These are phyloP conservation scores for Nidularia pulvinata DNA, from an alignment of 768 basidiomycete genomes.

Conservation along the genomic window DNA sequence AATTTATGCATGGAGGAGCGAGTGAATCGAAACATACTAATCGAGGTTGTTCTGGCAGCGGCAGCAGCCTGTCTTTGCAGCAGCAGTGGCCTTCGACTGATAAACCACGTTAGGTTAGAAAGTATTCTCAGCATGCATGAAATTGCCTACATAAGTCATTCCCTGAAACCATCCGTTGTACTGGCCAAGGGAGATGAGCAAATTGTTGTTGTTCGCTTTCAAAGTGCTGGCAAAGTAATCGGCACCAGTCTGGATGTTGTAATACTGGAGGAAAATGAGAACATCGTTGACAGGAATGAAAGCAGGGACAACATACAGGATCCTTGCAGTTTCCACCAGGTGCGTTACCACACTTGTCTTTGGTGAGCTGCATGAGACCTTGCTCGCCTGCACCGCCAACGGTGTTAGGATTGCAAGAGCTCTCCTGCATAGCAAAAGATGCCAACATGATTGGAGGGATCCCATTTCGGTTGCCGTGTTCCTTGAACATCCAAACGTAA, in stretches of 20 bases:
- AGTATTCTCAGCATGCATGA: background rate
- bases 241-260: constrained; percentile 71
- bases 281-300: background rate
- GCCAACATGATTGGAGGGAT: constrained; percentile 80
- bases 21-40: constrained; percentile 52
- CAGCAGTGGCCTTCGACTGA: constrained; percentile 58
- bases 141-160: constrained; percentile 52
- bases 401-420: constrained; percentile 60
- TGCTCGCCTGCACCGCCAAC: constrained; percentile 82
- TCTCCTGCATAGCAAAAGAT: constrained; percentile 89
- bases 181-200: constrained; percentile 59
- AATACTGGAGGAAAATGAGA: constrained; percentile 40
- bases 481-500: constrained; percentile 55
- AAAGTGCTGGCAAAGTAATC: constrained; percentile 57
- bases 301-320: constrained; percentile 28
- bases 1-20: background rate
- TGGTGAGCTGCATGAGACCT: constrained; percentile 85
- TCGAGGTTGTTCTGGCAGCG: constrained; percentile 84
- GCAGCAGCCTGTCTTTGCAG: constrained; percentile 54
- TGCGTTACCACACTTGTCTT: constrained; percentile 71
- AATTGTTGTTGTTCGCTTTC: constrained; percentile 43
- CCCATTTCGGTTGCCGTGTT: constrained; percentile 46
- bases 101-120: constrained; percentile 1
- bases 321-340: constrained; percentile 45
- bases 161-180: constrained; percentile 75